Evolutionary conservation across 164 flowering plant species (phyloP), one percentile per base, ranked within the genome.

Genomic region (Stephania japonica): DNA sequence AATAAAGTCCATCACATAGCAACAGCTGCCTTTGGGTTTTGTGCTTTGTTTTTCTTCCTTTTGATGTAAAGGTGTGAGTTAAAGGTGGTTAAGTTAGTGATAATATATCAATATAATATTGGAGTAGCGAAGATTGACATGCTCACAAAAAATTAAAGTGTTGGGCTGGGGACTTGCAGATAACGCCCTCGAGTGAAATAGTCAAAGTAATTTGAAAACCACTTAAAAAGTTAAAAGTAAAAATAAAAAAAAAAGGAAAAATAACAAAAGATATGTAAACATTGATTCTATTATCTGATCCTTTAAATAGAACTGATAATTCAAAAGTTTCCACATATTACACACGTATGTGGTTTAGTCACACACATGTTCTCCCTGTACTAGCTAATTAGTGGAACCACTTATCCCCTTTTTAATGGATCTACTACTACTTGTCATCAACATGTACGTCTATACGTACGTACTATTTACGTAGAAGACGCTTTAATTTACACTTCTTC

Each of bases 401-500:
- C 21, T 59, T 59, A 59, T 59, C 19, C 64, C 64, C n/a, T 50
- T 59, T 56, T 59, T 59, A 59, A 59, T 59, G 64, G 64, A 59
- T n/a, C 38, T 32, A 32, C 38, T 32, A 32, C 2, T 32, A 32
- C 38, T 32, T 32, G 64, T 59, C 64, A 59, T 59, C 18, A 18
- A 56, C 62, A n/a, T n/a, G n/a, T n/a, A n/a, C n/a, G 12, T 9
- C 10, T 18, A 56, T 56, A 59, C 21, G 21, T 12, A 47, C 16
- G 16, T 47, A 47, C 12, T 47, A 56, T 56, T 18, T 56, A 56
- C 63, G 63, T 56, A 18, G 21, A 16, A 59, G 1, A 19, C 24
- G 9, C 64, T 59, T 18, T 72, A 50, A 73, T 77, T 78, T 84
- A 79, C 82, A 82, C 81, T 78, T 78, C 81, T 78, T 78, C 59